These are phyloP conservation scores for Arthrobotrys sphaeroides DNA, from an alignment of 2,329 filamentous ascomycete species.

Conservation along the genomic window DNA sequence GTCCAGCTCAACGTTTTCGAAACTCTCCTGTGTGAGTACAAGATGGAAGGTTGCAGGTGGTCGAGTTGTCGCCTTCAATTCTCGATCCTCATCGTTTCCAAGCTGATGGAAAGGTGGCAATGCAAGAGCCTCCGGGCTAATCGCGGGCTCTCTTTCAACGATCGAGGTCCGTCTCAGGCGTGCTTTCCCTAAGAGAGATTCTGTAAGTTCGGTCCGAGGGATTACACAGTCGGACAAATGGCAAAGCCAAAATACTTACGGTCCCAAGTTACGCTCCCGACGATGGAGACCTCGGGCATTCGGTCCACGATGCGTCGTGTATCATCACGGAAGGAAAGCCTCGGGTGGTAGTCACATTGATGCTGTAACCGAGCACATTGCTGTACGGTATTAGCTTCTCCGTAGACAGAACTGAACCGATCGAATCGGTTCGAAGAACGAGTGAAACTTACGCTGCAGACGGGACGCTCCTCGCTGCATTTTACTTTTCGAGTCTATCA, in stretches of 20 bases:
- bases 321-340: conserved; percentile 68
- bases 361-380: conserved; percentile 69
- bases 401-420: not conserved
- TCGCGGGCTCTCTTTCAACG: conserved; percentile 23
- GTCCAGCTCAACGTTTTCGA: conserved; percentile 63
- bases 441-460: conserved; percentile 64
- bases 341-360: conserved; percentile 68
- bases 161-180: conserved; percentile 44
- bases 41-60: conserved; percentile 68
- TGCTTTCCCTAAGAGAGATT: conserved; percentile 58
- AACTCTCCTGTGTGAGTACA: conserved; percentile 67
- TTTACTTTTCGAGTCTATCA: conserved; percentile 63
- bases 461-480: conserved; percentile 68
- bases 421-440: not conserved
- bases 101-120: conserved; percentile 67
- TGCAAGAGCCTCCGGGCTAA: conserved; percentile 61
- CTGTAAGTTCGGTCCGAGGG: conserved; percentile 2
- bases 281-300: conserved; percentile 66
- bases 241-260: conserved; percentile 62
- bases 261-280: conserved; percentile 69
- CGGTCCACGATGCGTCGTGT: conserved; percentile 66
- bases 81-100: conserved; percentile 69
- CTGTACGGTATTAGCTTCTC: conserved; percentile 56
- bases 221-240: conserved; percentile 23
- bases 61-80: conserved; percentile 67